Evolutionary conservation across 495 filamentous ascomycete genomes (phyloP).

Genomic region (Hypoxylon crocopeplum): DNA sequence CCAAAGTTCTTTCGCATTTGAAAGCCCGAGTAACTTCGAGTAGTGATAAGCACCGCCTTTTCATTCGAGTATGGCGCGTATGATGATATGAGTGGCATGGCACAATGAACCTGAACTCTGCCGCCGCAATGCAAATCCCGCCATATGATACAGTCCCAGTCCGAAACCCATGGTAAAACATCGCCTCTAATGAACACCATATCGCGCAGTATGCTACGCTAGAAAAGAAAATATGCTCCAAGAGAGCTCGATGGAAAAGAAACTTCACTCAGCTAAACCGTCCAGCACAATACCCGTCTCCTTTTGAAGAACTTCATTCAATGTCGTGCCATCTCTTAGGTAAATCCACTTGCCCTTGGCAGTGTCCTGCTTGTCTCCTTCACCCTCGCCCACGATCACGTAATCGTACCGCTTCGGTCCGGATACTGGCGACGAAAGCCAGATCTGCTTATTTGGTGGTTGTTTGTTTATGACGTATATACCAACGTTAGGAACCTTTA

Average conservation of each 20-base stretch:
- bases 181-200: neutral
- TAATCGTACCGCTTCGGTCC: conserved; percentile 94
- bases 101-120: neutral
- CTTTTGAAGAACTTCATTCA: conserved; percentile 71
- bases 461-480: conserved; percentile 97
- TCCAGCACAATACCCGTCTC: conserved; percentile 68
- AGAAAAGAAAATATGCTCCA: neutral
- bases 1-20: too few species aligned
- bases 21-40: too few species aligned
- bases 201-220: neutral
- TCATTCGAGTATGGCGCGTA: neutral
- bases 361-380: conserved; percentile 76
- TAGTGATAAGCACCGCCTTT: too few species aligned
- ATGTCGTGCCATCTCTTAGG: conserved; percentile 74
- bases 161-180: conserved; percentile 3
- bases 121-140: conserved; percentile 7
- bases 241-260: neutral
- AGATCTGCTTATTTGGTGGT: conserved; percentile 95
- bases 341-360: conserved; percentile 82
- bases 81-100: conserved; percentile 9
- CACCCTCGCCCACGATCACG: conserved; percentile 71
- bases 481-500: conserved; percentile 67
- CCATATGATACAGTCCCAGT: conserved; percentile 7
- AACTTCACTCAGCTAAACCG: neutral
- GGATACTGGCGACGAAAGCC: conserved; percentile 90